Evolutionary conservation across 2,329 filamentous ascomycete species (phyloP).

Genomic region (Epichloe amarillans): DNA sequence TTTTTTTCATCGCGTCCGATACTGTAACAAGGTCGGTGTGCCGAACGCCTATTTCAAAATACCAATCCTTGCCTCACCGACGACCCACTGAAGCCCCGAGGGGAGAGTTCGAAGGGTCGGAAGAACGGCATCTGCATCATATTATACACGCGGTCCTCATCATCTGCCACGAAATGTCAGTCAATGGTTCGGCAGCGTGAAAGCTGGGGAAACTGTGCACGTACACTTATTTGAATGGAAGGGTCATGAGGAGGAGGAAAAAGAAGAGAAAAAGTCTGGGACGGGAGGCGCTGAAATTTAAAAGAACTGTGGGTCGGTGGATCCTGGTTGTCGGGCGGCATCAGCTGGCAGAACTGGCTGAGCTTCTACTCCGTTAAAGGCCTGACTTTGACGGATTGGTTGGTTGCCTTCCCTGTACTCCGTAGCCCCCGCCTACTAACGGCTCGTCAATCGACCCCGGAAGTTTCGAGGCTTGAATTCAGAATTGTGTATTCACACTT

Average conservation of each 20-base stretch:
- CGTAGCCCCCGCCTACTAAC: too few species aligned
- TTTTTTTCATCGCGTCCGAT: slow-evolving; percentile 94
- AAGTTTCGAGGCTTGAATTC: not conserved
- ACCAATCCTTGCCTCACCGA: slow-evolving; percentile 46
- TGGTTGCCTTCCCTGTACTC: too few species aligned
- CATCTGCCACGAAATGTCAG: slow-evolving; percentile 49
- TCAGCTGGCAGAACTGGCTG: slow-evolving; percentile 2
- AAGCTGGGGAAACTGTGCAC: slow-evolving; percentile 25
- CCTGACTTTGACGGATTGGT: too few species aligned
- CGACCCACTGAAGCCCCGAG: slow-evolving; percentile 80
- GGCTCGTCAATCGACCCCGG: not conserved
- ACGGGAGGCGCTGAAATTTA: slow-evolving; percentile 23
- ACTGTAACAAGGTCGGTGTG: slow-evolving; percentile 95
- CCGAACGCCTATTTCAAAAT: slow-evolving; percentile 98
- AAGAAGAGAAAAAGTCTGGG: slow-evolving; percentile 32
- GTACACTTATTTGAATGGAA: slow-evolving; percentile 98
- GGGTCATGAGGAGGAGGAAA: slow-evolving; percentile 63
- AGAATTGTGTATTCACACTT: not conserved
- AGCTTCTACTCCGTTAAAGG: too few species aligned
- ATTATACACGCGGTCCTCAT: slow-evolving; percentile 98
- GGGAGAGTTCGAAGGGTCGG: slow-evolving; percentile 68
- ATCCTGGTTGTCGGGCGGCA: slow-evolving; percentile 1
- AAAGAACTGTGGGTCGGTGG: slow-evolving; percentile 9
- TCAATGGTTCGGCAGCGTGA: slow-evolving; percentile 15
- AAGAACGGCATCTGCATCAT: slow-evolving; percentile 63